These are phyloP conservation scores for Cyanidioschyzon merolae DNA, from an alignment of 23 red algal species.

Conservation along the genomic window DNA sequence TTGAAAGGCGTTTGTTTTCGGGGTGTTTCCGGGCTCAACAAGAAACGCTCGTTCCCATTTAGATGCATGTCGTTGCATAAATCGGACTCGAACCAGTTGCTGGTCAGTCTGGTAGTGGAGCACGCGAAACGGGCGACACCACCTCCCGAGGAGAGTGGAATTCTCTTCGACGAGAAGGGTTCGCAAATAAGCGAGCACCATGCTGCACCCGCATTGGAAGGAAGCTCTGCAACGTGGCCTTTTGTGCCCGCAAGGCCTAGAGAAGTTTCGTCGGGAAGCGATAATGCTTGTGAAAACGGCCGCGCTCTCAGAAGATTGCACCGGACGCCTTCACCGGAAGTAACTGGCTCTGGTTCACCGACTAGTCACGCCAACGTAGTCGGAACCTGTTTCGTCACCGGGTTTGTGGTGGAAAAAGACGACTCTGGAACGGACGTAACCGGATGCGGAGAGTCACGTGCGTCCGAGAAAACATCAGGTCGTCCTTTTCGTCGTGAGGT, in stretches of 20 bases:
- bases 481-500: not conserved
- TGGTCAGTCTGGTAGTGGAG: slow-evolving; percentile 21
- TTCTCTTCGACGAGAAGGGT: too few relatives aligned
- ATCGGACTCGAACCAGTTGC: slow-evolving; percentile 5
- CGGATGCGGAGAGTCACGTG: not conserved
- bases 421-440: not conserved
- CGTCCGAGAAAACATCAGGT: not conserved
- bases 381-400: not conserved
- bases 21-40: too few relatives aligned
- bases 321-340: not conserved
- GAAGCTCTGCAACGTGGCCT: not conserved
- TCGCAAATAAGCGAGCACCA: too few relatives aligned
- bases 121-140: not conserved
- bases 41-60: not conserved
- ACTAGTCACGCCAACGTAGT: not conserved
- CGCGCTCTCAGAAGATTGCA: not conserved
- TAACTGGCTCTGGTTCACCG: not conserved
- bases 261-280: not conserved
- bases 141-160: not conserved
- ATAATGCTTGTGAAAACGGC: not conserved
- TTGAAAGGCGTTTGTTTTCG: too few relatives aligned
- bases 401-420: not conserved
- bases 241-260: too few relatives aligned
- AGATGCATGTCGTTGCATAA: not conserved
- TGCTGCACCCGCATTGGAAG: not conserved